Evolutionary conservation across 148 eudicot genomes (phyloP).

Genomic region (Pharnaceum exiguum): DNA sequence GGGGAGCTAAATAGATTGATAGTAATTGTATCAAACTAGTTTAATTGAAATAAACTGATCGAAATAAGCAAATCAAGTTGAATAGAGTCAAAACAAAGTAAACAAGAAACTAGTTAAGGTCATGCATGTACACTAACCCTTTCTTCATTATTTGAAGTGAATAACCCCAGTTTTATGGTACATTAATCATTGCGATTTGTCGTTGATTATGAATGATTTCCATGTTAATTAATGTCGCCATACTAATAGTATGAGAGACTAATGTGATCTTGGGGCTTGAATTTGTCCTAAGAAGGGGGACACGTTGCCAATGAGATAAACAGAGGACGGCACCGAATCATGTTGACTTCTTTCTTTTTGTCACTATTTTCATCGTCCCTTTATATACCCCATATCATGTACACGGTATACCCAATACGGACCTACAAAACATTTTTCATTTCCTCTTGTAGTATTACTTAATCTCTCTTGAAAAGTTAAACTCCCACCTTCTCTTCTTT

Average conservation of each 20-base stretch:
- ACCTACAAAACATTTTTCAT: slow-evolving; percentile 3
- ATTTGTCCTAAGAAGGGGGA: slow-evolving; percentile 47
- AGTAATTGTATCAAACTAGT: too few species aligned
- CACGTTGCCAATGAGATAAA: slow-evolving; percentile 67
- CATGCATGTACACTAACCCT: too few species aligned
- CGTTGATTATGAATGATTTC: not conserved
- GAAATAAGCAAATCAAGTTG: too few species aligned
- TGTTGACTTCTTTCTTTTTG: slow-evolving; percentile 47
- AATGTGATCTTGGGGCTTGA: slow-evolving; percentile 6
- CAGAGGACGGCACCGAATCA: slow-evolving; percentile 87
- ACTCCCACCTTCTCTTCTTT: slow-evolving; percentile 5
- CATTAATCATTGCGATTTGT: not conserved
- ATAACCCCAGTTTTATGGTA: slow-evolving; percentile 1
- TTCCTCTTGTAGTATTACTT: not conserved
- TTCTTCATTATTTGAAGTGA: too few species aligned
- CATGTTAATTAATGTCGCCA: not conserved
- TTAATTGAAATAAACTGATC: too few species aligned
- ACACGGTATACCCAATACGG: slow-evolving; percentile 15
- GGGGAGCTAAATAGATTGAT: too few species aligned
- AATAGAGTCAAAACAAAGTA: too few species aligned
- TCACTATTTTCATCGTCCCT: slow-evolving; percentile 15
- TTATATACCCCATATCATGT: slow-evolving; percentile 28
- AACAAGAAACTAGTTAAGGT: too few species aligned
- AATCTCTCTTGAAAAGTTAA: not conserved
- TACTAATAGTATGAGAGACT: slow-evolving; percentile 9